A percentile compares a stretch with the other conserved stretches of the same genome.
Conservation (phyloP, 495 filamentous ascomycete genomes). For the Aspergillus homomorphus region DNA sequence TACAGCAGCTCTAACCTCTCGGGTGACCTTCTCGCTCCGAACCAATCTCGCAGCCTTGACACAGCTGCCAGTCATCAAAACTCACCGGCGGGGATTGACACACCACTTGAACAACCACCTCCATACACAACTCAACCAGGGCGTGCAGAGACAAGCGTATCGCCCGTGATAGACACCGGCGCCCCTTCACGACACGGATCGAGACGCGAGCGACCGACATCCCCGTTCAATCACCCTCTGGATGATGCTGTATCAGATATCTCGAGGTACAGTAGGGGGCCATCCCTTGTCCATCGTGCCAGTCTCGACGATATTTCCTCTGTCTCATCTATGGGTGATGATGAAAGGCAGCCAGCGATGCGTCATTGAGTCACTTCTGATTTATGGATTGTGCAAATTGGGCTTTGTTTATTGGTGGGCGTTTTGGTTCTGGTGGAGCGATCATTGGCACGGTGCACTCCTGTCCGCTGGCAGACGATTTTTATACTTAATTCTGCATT, state of each 20-base stretch:
- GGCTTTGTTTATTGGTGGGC: background rate
- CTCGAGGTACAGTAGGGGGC: constrained; percentile 24
- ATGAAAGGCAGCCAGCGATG: constrained; percentile 5
- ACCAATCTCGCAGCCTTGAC: background rate
- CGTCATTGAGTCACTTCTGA: background rate
- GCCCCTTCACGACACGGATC: background rate
- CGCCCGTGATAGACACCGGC: background rate
- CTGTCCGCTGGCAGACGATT: background rate
- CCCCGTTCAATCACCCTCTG: constrained; percentile 28
- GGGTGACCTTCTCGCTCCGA: background rate
- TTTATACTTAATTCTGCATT: background rate
- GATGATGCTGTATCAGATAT: constrained; percentile 32
- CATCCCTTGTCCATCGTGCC: constrained; percentile 1
- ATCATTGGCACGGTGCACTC: background rate
- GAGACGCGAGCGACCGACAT: constrained; percentile 15
- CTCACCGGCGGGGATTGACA: background rate
- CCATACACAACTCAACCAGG: background rate
- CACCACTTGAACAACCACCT: background rate
- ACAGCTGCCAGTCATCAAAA: background rate
- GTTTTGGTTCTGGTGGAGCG: background rate
- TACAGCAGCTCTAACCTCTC: background rate
- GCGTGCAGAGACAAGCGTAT: background rate
- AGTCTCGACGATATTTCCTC: constrained; percentile 34
- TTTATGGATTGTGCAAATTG: background rate
- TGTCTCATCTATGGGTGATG: constrained; percentile 35